phyloP scores from a whole-genome alignment of 2,329 filamentous ascomycete species.

The Bipolaris zeicola region DNA sequence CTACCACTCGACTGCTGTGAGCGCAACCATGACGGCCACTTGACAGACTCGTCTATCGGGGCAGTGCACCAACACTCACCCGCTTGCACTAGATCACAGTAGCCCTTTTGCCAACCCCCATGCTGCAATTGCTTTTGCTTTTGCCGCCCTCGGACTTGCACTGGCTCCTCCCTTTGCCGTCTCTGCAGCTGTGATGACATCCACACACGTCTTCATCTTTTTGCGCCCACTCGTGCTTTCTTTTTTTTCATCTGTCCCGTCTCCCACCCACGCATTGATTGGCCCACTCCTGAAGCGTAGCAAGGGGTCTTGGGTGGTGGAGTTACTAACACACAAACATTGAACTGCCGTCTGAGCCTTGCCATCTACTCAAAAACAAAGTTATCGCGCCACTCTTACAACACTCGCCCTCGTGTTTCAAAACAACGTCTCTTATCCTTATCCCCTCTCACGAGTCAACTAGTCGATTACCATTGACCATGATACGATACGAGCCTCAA shows the following conservation, averaged over 20 bases:
- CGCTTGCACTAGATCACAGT: slow-evolving; percentile 18
- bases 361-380: slow-evolving; percentile 18
- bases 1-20: slow-evolving; percentile 24
- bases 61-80: slow-evolving; percentile 20
- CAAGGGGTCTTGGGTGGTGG: slow-evolving; percentile 10
- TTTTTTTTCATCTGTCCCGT: slow-evolving; percentile 10
- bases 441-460: slow-evolving; percentile 12
- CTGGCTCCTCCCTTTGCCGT: slow-evolving; percentile 16
- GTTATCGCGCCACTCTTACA: slow-evolving; percentile 1
- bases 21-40: slow-evolving; percentile 29
- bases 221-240: slow-evolving; percentile 16
- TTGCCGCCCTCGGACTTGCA: slow-evolving; percentile 25
- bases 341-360: slow-evolving; percentile 24
- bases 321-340: slow-evolving; percentile 33
- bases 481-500: slow-evolving; percentile 18
- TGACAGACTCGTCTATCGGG: slow-evolving; percentile 31
- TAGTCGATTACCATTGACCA: slow-evolving; percentile 5
- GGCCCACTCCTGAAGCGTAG: slow-evolving; percentile 12
- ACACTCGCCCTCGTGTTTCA: slow-evolving; percentile 12
- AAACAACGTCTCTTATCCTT: slow-evolving; percentile 3
- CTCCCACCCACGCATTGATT: slow-evolving; percentile 19
- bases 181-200: slow-evolving; percentile 25
- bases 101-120: not conserved
- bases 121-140: slow-evolving; percentile 22
- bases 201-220: slow-evolving; percentile 16